Percentiles rank a stretch among this genome's conserved stretches.
Evolutionary conservation across 768 basidiomycete species (phyloP).

Genomic region (Suillus lakei): DNA sequence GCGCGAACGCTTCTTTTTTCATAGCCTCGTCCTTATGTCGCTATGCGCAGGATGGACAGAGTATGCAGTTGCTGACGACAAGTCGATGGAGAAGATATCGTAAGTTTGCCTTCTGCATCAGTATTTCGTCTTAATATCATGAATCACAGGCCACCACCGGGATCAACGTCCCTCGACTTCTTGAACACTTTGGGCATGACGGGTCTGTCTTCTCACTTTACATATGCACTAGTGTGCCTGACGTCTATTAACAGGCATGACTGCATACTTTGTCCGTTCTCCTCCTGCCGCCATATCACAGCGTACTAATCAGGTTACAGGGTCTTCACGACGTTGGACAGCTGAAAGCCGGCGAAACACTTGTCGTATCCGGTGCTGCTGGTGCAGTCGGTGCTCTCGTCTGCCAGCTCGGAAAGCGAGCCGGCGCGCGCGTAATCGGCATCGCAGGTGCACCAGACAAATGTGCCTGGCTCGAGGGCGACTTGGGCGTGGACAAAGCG

Average conservation of each 20-base stretch:
- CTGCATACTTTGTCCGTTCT: constrained; percentile 82
- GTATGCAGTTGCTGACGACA: constrained; percentile 65
- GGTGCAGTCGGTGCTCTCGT: constrained; percentile 86
- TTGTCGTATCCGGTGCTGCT: constrained; percentile 90
- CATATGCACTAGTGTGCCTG: not conserved
- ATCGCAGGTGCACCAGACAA: constrained; percentile 89
- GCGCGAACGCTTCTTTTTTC: not conserved
- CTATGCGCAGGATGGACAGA: constrained; percentile 71
- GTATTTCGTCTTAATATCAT: not conserved
- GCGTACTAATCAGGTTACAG: constrained; percentile 40
- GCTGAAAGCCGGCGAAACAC: constrained; percentile 81
- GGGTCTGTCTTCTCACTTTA: constrained; percentile 48
- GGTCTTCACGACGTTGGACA: constrained; percentile 83
- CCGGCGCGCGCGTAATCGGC: constrained; percentile 83
- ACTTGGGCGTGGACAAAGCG: constrained; percentile 81
- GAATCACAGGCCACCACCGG: constrained; percentile 54
- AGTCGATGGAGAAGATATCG: constrained; percentile 56
- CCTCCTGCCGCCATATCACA: constrained; percentile 1
- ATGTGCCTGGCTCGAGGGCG: constrained; percentile 82
- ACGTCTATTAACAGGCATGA: constrained; percentile 58
- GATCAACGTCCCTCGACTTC: constrained; percentile 73
- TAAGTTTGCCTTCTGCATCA: constrained; percentile 38
- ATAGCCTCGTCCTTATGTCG: not conserved
- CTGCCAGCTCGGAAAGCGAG: constrained; percentile 82
- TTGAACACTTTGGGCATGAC: constrained; percentile 78